Conservation (phyloP, 495 filamentous ascomycete species). For the Penicillium herquei region DNA sequence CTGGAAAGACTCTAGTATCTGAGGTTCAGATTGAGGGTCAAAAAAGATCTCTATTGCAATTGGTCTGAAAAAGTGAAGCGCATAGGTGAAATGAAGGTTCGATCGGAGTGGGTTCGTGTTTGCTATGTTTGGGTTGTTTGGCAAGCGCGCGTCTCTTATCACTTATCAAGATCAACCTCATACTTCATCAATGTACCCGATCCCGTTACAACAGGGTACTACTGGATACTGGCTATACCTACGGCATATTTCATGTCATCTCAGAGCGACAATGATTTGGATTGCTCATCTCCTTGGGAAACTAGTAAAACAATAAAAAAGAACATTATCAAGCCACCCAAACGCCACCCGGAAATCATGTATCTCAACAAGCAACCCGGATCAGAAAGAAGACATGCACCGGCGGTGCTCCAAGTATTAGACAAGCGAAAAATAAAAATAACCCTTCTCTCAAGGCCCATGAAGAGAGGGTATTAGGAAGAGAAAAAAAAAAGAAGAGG, state of each 20-base stretch:
- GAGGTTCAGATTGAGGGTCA: neutral
- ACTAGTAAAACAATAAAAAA: conserved; percentile 20
- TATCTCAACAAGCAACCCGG: conserved; percentile 28
- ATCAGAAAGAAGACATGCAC: conserved; percentile 22
- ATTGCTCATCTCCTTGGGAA: conserved; percentile 19
- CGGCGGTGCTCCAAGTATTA: conserved; percentile 29
- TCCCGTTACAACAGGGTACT: neutral
- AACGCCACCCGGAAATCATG: conserved; percentile 30
- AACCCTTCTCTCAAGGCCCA: conserved; percentile 14
- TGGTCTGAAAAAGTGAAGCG: neutral
- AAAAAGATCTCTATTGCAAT: neutral
- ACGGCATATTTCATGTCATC: conserved; percentile 11
- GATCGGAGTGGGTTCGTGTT: conserved; percentile 16
- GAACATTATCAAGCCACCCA: conserved; percentile 21
- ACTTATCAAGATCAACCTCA: conserved; percentile 11
- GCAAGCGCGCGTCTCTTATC: conserved; percentile 19
- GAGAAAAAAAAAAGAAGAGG: neutral
- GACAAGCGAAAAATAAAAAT: conserved; percentile 26
- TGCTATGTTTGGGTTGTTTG: conserved; percentile 23
- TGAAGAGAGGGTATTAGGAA: conserved; percentile 18
- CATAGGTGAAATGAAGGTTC: neutral
- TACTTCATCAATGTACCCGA: neutral
- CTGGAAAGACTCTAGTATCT: neutral
- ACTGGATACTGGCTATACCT: too few species aligned
- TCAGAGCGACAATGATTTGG: conserved; percentile 17